Conservation (phyloP, 2,329 filamentous ascomycete species). For the Fusarium compactum region DNA sequence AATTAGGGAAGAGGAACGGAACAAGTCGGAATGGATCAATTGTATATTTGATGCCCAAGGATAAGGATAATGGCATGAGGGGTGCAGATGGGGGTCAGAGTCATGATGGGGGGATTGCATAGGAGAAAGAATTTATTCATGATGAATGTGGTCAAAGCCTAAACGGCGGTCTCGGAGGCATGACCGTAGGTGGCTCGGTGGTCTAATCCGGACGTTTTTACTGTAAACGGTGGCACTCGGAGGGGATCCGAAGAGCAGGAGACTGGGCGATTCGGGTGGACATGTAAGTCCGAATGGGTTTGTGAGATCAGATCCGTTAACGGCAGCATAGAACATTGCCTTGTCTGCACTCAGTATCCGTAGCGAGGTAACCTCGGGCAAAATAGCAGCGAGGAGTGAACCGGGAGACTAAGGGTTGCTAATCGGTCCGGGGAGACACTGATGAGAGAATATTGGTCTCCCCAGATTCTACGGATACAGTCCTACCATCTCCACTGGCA, state of each 20-base stretch:
- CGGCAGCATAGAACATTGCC: conserved; percentile 15
- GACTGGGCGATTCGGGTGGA: conserved; percentile 15
- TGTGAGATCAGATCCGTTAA: conserved; percentile 15
- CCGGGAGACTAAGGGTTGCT: conserved; percentile 21
- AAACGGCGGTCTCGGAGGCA: conserved; percentile 8
- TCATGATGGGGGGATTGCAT: conserved; percentile 24
- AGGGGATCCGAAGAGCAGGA: conserved; percentile 24
- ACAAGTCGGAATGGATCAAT: conserved; percentile 31
- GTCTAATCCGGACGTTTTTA: conserved; percentile 9
- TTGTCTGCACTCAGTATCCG: background rate
- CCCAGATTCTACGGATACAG: conserved; percentile 30
- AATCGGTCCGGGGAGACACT: conserved; percentile 37
- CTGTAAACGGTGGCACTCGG: conserved; percentile 12
- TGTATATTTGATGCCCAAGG: background rate
- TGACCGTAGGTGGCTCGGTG: conserved; percentile 24
- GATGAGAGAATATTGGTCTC: conserved; percentile 17
- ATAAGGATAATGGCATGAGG: conserved; percentile 19
- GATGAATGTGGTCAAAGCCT: conserved; percentile 18
- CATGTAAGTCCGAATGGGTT: conserved; percentile 31
- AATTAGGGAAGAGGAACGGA: conserved; percentile 23
- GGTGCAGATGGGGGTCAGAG: conserved; percentile 17
- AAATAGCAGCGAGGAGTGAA: conserved; percentile 29
- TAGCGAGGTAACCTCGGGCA: conserved; percentile 12
- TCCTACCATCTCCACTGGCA: conserved; percentile 5
- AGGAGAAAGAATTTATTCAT: conserved; percentile 29